Evolutionary conservation across 1,284 basidiomycete species (phyloP), one percentile per base, ranked within the genome.

Genomic region (Ceratobasidium sp.): DNA sequence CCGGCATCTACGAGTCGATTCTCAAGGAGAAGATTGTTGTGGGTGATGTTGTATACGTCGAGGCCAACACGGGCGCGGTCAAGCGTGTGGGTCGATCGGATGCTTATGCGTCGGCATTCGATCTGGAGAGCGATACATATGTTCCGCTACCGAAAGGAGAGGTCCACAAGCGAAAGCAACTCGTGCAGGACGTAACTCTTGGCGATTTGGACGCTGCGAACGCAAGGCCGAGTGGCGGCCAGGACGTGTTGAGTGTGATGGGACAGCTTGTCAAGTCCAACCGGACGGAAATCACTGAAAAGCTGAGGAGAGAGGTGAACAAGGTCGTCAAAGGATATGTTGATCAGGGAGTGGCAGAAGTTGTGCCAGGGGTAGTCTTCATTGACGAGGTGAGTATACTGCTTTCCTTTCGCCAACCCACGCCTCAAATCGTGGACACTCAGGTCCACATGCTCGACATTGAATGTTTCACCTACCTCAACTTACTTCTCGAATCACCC

Each of bases 361-460:
- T 99, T 44, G 95, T 99, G 0, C 97, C 97, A 10, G 97, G 97
- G 18, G 97, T 99, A 1, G 92, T 99, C 10, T 99, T 99, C 86
- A 98, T 99, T 82, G 98, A 99, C 85, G 98, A 99, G 91, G 97
- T 97, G 82, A 79, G 90, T 12, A 3, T 44, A 44, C 58, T 40
- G 51, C 33, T 56, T 20, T 76, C 23, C 46, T 18, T 28, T 42
- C 49, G 26, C n/a, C 33, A 18, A 67, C 68, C 55, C 20, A 51
- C 23, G 18, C 9, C 20, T 64, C 15, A 40, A 23, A 58, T 44
- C 23, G 13, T 15, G 28, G 53, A 72, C 33, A 72, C 67, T 20
- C 82, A 97, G 96, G 97, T 99, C 26, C 97, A 99, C 87, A 99
- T 99, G 97, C 92, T 99, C 81, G 97, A 99, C 86, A 97, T 99